Conservation (phyloP, 176 grass and related monocot species). For the Bonia amplexicaulis region DNA sequence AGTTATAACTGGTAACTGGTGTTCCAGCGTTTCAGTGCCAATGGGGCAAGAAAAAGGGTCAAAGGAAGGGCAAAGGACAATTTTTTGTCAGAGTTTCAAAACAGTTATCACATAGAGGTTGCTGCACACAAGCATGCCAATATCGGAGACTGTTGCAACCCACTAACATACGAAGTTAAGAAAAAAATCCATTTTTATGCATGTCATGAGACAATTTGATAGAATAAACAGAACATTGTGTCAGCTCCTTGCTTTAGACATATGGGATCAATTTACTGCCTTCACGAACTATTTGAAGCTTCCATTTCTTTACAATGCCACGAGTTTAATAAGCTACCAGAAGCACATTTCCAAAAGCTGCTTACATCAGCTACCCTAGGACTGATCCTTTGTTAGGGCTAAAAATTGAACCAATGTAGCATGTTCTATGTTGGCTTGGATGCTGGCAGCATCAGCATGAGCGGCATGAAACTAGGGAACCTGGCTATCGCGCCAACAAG, state of each 20-base stretch:
- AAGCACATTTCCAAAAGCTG: too few relatives aligned
- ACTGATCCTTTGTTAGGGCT: background rate
- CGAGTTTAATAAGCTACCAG: too few relatives aligned
- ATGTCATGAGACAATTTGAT: background rate
- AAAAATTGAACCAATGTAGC: background rate
- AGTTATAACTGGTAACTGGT: background rate
- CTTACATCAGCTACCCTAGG: too few relatives aligned
- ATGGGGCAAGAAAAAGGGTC: background rate
- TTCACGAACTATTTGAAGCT: too few relatives aligned
- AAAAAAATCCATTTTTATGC: background rate
- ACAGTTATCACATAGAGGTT: background rate
- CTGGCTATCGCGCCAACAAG: background rate
- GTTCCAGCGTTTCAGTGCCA: background rate
- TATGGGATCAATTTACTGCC: too few relatives aligned
- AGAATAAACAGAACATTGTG: background rate
- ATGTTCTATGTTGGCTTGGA: background rate
- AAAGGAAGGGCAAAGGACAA: background rate
- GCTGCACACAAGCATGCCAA: background rate
- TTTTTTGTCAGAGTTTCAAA: background rate
- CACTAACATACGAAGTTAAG: background rate
- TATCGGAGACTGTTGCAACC: background rate
- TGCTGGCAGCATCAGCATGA: background rate
- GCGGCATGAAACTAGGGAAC: background rate
- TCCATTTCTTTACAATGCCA: too few relatives aligned
- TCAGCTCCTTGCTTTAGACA: background rate